Percentiles rank a stretch among this genome's conserved stretches.
Conservation (phyloP, 1,284 basidiomycete species). For the Trametes polyzona region DNA sequence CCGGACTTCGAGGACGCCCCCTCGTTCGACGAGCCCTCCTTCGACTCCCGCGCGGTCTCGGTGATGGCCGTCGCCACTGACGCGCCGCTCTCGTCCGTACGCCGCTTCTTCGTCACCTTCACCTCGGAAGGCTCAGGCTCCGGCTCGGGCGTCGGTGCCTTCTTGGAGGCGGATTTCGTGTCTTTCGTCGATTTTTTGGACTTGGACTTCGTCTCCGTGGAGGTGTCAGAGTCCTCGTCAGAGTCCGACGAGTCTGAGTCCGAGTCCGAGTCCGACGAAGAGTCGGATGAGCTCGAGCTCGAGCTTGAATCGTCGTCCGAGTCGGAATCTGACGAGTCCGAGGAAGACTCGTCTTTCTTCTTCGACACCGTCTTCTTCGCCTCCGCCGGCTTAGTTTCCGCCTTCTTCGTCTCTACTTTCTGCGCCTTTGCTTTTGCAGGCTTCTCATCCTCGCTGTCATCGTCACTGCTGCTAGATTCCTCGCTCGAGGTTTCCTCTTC, state of each 20-base stretch:
- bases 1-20: conserved; percentile 9
- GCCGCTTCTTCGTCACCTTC: conserved; percentile 61
- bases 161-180: conserved; percentile 1
- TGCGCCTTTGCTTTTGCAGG: neutral
- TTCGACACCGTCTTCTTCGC: conserved; percentile 4
- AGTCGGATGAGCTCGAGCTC: conserved; percentile 21
- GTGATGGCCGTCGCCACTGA: conserved; percentile 49
- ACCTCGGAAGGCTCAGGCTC: conserved; percentile 16
- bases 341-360: neutral
- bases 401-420: conserved; percentile 5
- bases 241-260: conserved; percentile 31
- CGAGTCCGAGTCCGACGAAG: conserved; percentile 24
- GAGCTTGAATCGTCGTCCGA: conserved; percentile 28
- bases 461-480: conserved; percentile 6
- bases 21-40: conserved; percentile 17
- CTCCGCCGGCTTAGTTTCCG: neutral
- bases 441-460: conserved; percentile 5
- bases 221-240: conserved; percentile 33
- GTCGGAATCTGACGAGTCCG: conserved; percentile 13
- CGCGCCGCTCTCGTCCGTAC: conserved; percentile 51
- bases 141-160: neutral
- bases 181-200: conserved; percentile 7
- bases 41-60: conserved; percentile 12
- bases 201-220: conserved; percentile 24
- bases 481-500: conserved; percentile 5